phyloP scores from a whole-genome alignment of 768 basidiomycete genomes.

The Ramaria sp. region DNA sequence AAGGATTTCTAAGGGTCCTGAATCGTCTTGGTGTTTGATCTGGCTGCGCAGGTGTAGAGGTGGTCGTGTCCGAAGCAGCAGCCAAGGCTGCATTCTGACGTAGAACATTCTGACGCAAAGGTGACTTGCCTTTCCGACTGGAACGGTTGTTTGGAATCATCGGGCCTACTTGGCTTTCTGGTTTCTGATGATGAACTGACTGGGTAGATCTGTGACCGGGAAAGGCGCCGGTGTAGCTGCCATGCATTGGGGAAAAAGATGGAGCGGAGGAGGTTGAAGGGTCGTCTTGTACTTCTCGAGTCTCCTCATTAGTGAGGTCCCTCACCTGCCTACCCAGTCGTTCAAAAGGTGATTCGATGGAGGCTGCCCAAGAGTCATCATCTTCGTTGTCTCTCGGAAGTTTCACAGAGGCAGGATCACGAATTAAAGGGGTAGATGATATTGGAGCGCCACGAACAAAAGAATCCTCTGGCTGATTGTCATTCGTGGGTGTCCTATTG shows the following conservation, averaged over 20 bases:
- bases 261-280: conserved; percentile 16
- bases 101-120: conserved; percentile 39
- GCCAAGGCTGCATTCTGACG: conserved; percentile 37
- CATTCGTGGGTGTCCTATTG: conserved; percentile 29
- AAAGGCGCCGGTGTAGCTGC: background rate
- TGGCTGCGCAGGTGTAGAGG: conserved; percentile 28
- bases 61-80: conserved; percentile 6
- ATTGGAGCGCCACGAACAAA: conserved; percentile 66
- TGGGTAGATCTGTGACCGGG: conserved; percentile 15
- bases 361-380: conserved; percentile 55
- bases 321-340: conserved; percentile 54
- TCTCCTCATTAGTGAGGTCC: conserved; percentile 38
- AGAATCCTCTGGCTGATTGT: conserved; percentile 47
- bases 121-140: conserved; percentile 35
- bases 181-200: background rate
- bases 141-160: background rate
- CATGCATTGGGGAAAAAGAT: background rate
- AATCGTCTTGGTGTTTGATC: conserved; percentile 40
- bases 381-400: conserved; percentile 26
- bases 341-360: conserved; percentile 64
- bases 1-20: conserved; percentile 56
- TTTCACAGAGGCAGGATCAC: conserved; percentile 16
- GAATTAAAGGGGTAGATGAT: conserved; percentile 61
- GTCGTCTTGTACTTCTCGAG: conserved; percentile 10
- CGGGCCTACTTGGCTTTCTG: background rate